phyloP scores from a whole-genome alignment of 768 basidiomycete genomes.

The Pulveroboletus sp. region DNA sequence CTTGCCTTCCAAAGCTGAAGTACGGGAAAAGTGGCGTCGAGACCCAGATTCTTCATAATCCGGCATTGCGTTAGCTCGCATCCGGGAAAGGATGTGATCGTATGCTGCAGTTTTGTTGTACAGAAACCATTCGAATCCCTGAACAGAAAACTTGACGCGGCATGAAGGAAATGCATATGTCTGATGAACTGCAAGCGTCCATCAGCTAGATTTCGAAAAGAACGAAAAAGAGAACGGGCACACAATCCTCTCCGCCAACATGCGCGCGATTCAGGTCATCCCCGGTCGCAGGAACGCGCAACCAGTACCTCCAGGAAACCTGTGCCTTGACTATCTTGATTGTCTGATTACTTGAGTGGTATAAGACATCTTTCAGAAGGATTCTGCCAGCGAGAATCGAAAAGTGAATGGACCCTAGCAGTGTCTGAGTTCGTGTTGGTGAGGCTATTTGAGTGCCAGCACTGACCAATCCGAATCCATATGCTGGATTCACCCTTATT shows the following conservation, averaged over 20 bases:
- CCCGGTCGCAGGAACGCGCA: slow-evolving; percentile 71
- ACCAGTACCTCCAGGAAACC: slow-evolving; percentile 93
- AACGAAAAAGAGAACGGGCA: slow-evolving; percentile 20
- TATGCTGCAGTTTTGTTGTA: slow-evolving; percentile 89
- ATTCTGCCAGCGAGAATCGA: slow-evolving; percentile 85
- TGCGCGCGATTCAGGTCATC: slow-evolving; percentile 52
- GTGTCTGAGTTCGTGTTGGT: slow-evolving; percentile 1
- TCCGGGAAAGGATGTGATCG: slow-evolving; percentile 78
- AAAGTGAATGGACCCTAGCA: slow-evolving; percentile 82
- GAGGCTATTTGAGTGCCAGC: background rate
- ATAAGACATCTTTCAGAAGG: slow-evolving; percentile 80
- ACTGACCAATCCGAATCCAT: slow-evolving; percentile 79
- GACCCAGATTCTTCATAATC: slow-evolving; percentile 26
- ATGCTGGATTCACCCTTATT: slow-evolving; percentile 67
- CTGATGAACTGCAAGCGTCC: slow-evolving; percentile 30
- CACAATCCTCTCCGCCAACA: slow-evolving; percentile 52
- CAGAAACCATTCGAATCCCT: slow-evolving; percentile 90
- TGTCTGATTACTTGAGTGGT: slow-evolving; percentile 91
- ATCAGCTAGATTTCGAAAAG: slow-evolving; percentile 2
- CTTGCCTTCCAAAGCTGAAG: slow-evolving; percentile 38
- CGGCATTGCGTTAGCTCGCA: slow-evolving; percentile 39
- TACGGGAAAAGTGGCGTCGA: slow-evolving; percentile 36
- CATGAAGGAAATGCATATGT: slow-evolving; percentile 50
- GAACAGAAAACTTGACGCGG: slow-evolving; percentile 71
- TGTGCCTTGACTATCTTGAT: slow-evolving; percentile 79